phyloP scores from a whole-genome alignment of 345 rosid genomes.

The Pelargonium nanum region DNA sequence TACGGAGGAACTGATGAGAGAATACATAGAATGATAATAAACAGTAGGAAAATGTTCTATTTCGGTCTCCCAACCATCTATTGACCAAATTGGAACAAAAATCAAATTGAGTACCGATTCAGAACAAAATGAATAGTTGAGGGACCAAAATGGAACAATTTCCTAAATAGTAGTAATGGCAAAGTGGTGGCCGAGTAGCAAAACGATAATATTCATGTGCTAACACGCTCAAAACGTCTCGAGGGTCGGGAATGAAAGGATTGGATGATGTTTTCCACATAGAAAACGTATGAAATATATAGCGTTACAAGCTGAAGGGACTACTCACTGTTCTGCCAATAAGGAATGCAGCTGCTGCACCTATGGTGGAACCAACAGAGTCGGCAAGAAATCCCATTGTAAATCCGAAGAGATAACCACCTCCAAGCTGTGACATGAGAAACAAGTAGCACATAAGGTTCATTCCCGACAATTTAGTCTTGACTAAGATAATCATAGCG shows the following conservation, averaged over 20 bases:
- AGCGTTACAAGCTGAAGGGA: not conserved
- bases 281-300: not conserved
- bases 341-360: conserved; percentile 24
- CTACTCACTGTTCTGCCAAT: conserved; percentile 24
- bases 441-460: not conserved
- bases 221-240: not conserved
- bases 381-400: conserved; percentile 18
- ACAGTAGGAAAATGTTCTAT: not conserved
- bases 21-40: not conserved
- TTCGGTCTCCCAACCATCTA: too few relatives aligned
- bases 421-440: conserved; percentile 17
- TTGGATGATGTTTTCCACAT: not conserved
- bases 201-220: not conserved
- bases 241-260: not conserved
- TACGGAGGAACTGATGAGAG: too few relatives aligned
- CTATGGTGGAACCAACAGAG: conserved; percentile 20
- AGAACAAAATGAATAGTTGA: too few relatives aligned
- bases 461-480: not conserved
- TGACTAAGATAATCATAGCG: not conserved
- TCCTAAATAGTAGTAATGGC: too few relatives aligned
- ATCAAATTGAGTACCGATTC: conserved; percentile 1
- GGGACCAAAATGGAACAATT: too few relatives aligned
- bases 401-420: conserved; percentile 20
- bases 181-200: too few relatives aligned
- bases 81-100: too few relatives aligned